Conservation (phyloP, 2,329 filamentous ascomycete genomes). For the Fusarium sp. region DNA sequence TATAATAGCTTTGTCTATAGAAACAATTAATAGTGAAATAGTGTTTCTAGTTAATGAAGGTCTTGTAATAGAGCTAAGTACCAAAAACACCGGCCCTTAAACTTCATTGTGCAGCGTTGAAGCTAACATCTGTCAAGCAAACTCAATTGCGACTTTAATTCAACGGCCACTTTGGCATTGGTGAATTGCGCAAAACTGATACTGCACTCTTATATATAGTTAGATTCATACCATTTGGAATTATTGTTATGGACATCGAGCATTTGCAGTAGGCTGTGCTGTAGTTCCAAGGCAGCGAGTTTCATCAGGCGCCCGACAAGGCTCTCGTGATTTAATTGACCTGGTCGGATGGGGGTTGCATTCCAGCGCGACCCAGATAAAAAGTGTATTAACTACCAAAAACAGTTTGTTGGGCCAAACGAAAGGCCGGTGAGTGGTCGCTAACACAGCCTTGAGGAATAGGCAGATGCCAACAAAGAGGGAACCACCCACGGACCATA, state of each 20-base stretch:
- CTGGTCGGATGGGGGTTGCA: not conserved
- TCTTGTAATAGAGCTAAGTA: not conserved
- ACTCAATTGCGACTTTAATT: not conserved
- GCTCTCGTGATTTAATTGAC: not conserved
- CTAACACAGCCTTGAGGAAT: not conserved
- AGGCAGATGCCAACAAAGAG: not conserved
- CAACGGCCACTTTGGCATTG: too few relatives aligned
- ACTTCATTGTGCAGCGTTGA: not conserved
- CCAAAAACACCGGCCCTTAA: not conserved
- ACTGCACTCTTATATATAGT: not conserved
- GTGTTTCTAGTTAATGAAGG: not conserved
- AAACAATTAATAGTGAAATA: not conserved
- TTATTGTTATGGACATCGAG: too few relatives aligned
- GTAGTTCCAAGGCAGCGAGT: not conserved
- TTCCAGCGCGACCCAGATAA: not conserved
- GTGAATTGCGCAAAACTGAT: not conserved
- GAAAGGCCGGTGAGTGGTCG: not conserved
- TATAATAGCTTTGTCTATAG: not conserved
- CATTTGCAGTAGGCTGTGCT: not conserved
- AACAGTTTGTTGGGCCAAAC: not conserved
- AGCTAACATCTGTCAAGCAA: not conserved
- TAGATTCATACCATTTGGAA: not conserved
- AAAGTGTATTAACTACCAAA: not conserved
- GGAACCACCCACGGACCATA: not conserved
- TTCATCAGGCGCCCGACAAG: slow-evolving; percentile 1